Base-by-base conservation (phyloP, 768 basidiomycete species). In the Podaxis rugospora region DNA sequence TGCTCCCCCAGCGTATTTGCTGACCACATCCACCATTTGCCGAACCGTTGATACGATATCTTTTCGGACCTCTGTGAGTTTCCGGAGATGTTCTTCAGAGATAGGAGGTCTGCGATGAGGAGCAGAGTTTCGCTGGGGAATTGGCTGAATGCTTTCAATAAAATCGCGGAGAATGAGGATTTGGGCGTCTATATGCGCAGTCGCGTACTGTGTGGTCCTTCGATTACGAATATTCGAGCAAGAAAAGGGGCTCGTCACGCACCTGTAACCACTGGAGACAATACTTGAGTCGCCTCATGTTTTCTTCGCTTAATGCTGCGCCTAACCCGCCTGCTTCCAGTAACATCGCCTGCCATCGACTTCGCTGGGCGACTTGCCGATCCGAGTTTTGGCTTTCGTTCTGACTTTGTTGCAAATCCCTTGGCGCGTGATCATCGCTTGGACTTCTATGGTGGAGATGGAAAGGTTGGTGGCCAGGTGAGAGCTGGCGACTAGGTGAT, bases 1-100 rank as follows among this genome's bases (percentile, higher is more conserved):
- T 0, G 93, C 90, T 0, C 89, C 83, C 9, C 94, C 94, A 0
- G 93, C 90, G 64, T 95, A 93, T 62, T 86, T 89, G 60, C 83
- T 86, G 16, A 95, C 87, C 14, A 95, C 89, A 60, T 92, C 90
- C 13, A 96, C 93, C 16, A 93, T 93, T 67, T 93, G 89, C 37
- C 92, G 85, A 58, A 96, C 86, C 28, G 94, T 96, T 47, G 88
- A 83, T n/a, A 95, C 89, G 37, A 96, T 84, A 68, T 95, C 92
- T 32, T 81, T 79, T 47, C 92, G 88, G 47, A 93, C 87, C 49
- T 85, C 80, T 0, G 83, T 78, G 25, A 96, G 79, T n/a, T 87
- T 89, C 39, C 80, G 86, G 72, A 85, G 78, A 64, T 83, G 90
- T 27, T 73, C 77, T 5, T 75, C 70, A 1, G 73, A 73, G 53